phyloP scores from a whole-genome alignment of 2,329 filamentous ascomycete species.

The Microdochium trichocladiopsis region DNA sequence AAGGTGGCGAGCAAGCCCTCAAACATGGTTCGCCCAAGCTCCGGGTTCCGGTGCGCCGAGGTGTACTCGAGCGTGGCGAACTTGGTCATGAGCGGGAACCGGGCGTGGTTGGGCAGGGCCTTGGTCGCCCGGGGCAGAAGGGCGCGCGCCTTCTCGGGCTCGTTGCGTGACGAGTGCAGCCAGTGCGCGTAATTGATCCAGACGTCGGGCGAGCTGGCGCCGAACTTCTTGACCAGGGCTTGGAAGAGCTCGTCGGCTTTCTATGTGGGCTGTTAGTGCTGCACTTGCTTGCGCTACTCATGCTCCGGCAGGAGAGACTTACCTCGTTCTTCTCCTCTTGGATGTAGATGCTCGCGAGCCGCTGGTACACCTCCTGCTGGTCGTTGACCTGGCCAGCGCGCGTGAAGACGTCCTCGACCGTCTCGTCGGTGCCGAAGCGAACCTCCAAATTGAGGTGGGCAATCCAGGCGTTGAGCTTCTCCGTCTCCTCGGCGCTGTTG shows the following conservation, averaged over 20 bases:
- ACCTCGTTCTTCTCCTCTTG: constrained; percentile 80
- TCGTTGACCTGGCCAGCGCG: constrained; percentile 93
- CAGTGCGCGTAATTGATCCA: constrained; percentile 96
- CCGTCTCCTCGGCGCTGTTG: constrained; percentile 80
- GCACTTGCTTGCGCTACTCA: too few species aligned
- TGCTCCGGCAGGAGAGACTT: constrained; percentile 27
- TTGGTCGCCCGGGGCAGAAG: constrained; percentile 81
- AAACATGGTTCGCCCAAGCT: constrained; percentile 91
- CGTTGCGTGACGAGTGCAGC: constrained; percentile 66
- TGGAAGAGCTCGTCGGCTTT: constrained; percentile 88
- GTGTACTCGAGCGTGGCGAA: constrained; percentile 92
- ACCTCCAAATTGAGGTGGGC: constrained; percentile 92
- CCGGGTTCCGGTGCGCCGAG: constrained; percentile 72
- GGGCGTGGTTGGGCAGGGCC: constrained; percentile 61
- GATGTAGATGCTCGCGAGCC: constrained; percentile 90
- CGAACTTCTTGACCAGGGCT: constrained; percentile 80
- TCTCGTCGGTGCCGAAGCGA: constrained; percentile 77
- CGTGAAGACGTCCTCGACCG: constrained; percentile 80
- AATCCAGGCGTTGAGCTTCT: constrained; percentile 94
- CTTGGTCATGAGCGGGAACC: constrained; percentile 72
- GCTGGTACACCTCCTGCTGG: constrained; percentile 79
- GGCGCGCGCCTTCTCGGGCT: constrained; percentile 67
- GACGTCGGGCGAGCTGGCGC: constrained; percentile 69
- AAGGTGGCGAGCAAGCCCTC: constrained; percentile 78
- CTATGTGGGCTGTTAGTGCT: constrained; percentile 41